phyloP scores from a whole-genome alignment of 805 yeast species.

The Scheffersomyces spartinae region DNA sequence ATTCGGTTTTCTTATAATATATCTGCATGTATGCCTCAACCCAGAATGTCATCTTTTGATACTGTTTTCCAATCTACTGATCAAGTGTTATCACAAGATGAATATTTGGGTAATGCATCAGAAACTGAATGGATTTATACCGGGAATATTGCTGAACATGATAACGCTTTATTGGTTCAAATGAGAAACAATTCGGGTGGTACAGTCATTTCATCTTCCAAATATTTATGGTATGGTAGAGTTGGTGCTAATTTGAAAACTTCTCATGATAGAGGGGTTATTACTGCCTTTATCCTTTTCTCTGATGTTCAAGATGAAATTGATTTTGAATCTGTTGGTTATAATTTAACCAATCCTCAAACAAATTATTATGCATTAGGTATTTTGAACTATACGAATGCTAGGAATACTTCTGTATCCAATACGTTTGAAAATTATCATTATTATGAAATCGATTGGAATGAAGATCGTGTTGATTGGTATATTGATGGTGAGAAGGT shows the following conservation, averaged over 20 bases:
- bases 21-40: constrained; percentile 78
- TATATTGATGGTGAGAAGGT: constrained; percentile 53
- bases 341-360: constrained; percentile 54
- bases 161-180: constrained; percentile 48
- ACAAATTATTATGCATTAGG: constrained; percentile 78
- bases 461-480: constrained; percentile 62
- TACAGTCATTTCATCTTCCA: constrained; percentile 69
- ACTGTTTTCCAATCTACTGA: constrained; percentile 30
- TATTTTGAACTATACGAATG: constrained; percentile 53
- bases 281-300: constrained; percentile 69
- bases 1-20: constrained; percentile 54
- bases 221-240: constrained; percentile 83
- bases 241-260: constrained; percentile 58
- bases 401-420: constrained; percentile 27
- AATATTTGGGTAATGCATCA: constrained; percentile 60
- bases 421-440: constrained; percentile 63
- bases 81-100: constrained; percentile 9
- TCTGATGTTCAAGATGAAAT: constrained; percentile 86
- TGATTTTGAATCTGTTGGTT: constrained; percentile 81
- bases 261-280: constrained; percentile 69
- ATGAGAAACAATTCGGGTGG: constrained; percentile 74
- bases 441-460: constrained; percentile 73
- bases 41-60: constrained; percentile 45
- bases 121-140: constrained; percentile 61
- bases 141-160: constrained; percentile 38